These are phyloP conservation scores for Colletotrichum chlorophyti DNA, from an alignment of 2,329 filamentous ascomycete genomes.

Conservation along the genomic window DNA sequence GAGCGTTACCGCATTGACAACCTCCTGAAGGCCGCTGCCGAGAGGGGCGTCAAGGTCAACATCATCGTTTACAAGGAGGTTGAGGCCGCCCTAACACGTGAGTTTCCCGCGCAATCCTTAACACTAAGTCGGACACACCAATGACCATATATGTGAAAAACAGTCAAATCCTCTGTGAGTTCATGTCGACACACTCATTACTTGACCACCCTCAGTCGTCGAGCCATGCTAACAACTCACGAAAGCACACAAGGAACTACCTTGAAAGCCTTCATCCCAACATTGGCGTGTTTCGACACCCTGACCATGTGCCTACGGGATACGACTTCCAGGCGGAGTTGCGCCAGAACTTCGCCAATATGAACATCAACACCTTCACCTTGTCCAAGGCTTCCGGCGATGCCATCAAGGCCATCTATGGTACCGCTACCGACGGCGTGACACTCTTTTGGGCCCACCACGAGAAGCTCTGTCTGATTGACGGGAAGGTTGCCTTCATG, in stretches of 20 bases:
- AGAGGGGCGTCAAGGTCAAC: conserved; percentile 83
- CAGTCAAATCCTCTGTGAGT: conserved; percentile 51
- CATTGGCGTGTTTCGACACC: conserved; percentile 88
- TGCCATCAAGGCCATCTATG: conserved; percentile 80
- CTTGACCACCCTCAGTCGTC: conserved; percentile 30
- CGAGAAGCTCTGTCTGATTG: conserved; percentile 86
- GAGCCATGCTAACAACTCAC: conserved; percentile 12
- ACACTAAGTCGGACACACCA: not conserved
- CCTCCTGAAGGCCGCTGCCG: conserved; percentile 81
- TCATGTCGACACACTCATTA: conserved; percentile 52
- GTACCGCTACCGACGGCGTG: conserved; percentile 74
- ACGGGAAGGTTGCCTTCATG: conserved; percentile 86
- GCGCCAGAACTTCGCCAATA: conserved; percentile 61
- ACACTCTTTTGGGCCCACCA: conserved; percentile 94
- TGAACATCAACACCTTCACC: conserved; percentile 56
- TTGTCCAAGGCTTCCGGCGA: conserved; percentile 74
- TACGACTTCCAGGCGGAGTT: conserved; percentile 73
- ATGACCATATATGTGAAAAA: conserved; percentile 24
- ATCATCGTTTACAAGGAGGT: conserved; percentile 95
- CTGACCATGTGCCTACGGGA: conserved; percentile 82
- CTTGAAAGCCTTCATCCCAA: conserved; percentile 82
- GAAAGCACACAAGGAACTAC: conserved; percentile 78
- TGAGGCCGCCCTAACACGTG: conserved; percentile 78
- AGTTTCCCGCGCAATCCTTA: conserved; percentile 53
- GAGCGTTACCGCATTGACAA: conserved; percentile 84